Base-by-base conservation (phyloP, 306 rosid genomes). In the Acacia confusa region DNA sequence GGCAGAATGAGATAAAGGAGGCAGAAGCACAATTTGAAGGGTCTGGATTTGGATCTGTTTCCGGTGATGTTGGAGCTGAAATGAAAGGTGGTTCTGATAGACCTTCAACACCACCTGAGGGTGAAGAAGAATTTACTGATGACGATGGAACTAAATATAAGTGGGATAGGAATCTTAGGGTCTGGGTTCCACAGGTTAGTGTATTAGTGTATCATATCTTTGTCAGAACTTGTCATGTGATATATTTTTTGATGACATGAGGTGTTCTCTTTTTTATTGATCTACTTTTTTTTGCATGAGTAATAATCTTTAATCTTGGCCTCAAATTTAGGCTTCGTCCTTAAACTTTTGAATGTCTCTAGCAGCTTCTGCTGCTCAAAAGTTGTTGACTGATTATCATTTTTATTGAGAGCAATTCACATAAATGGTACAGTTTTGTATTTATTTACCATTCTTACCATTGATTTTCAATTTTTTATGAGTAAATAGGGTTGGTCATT, bases 101-200 rank as follows among this genome's bases (percentile, higher is more conserved):
- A 85, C 99, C 98, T 85, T 88, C 85, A 0, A 92, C 97, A 0
- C 98, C 99, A 24, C 98, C 98, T 15, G 98, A 95, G 78, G 98
- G 97, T 66, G 98, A 92, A 87, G 92, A 95, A 80, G 99, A 95
- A 72, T 95, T 95, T 88, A 91, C 90, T 1, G 99, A 95, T 83
- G 99, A 95, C 52, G 98, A 95, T 76, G 99, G 99, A 80, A 93
- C 98, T 70, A 83, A 53, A 41, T 95, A 95, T 84, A 95, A 88
- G 79, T 95, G 99, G 99, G 91, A 92, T 57, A 87, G 86, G 65
- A 88, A 72, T 82, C 86, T 92, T 60, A 89, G 97, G 82, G 97
- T 83, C 13, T 95, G 98, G 99, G 90, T 90, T 82, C 99, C 99
- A 48, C 94, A 95, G 94, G 99, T 95, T 64, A 76, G 87, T 86